Base-by-base conservation (phyloP, 345 rosid genomes). In the Camelina laxa region DNA sequence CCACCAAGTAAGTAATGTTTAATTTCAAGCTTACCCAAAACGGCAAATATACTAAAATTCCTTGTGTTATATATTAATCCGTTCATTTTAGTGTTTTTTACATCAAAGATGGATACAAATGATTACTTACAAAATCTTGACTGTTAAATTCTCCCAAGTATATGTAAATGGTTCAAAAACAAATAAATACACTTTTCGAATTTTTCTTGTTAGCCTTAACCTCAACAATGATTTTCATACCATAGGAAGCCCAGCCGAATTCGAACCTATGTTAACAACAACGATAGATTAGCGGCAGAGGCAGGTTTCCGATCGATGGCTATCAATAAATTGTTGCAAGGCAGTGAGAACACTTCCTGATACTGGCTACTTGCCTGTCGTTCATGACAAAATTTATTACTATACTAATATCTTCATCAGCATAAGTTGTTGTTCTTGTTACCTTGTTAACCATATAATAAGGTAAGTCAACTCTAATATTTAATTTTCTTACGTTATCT, bases 271-370 rank as follows among this genome's bases (percentile, higher is more conserved):
- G 59, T 48, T 0, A 7, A 22, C 24, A 36, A 19, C 44, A 47
- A 27, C 42, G 4, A 16, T 48, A 30, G 30, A 65, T 16, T 48
- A 27, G 42, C 57, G 3, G 24, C 12, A 1, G 7, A 11, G 3
- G 4, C 4, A 60, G 27, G 48, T 31, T 10, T 0, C 14, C 35
- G 30, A 27, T 31, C 35, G 30, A 27, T 31, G 27, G 69, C 39
- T 65, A 16, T 3, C 24, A 15, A 30, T 0, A 36, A 39, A 5
- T 0, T 59, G 75, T 48, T 70, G 67, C 39, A 47, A 6, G 1
- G 67, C 49, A 59, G 67, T 71, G 27, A 7, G 9, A 56, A 14
- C 59, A 47, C 36, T 20, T 60, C 38, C 16, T 11, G 49, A 60
- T 10, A 5, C 1, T n/a, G 48, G 75, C 59, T 5, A 1, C 12